Evolutionary conservation across 116 monocot genomes (phyloP), one percentile per base, ranked within the genome.

Genomic region (Phalaenopsis hybrid): DNA sequence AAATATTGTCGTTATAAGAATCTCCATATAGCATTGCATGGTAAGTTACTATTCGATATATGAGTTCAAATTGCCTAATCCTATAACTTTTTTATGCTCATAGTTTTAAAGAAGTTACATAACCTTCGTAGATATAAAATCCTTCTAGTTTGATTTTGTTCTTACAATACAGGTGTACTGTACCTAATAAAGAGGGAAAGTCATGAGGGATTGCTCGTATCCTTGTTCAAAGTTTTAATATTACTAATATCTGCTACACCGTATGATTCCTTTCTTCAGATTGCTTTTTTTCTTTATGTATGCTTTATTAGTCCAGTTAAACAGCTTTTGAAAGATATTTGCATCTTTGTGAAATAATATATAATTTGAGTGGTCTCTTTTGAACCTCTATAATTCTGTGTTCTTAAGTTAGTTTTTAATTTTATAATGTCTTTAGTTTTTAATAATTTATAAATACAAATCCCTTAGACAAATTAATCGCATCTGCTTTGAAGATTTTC

Each of bases 181-280:
- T 78, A 94, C 85, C 87, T 99, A 84, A 79, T 95, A 83, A 89
- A 91, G 77, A 80, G 86, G 73, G 94, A 99, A 88, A 86, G 82
- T 82, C 87, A 91, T 49, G 79, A 59, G 61, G 90, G 90, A 74
- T 85, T 99, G 72, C 82, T 94, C 5, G 74, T 84, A 82, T 81
- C 89, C 51, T 77, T 92, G 72, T 91, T 93, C 84, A 95, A 91
- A 87, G 83, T 92, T 79, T 86, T 99, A 55, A 50, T 88, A 63
- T 87, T 95, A 89, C 79, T 99, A 80, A 92, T 95, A 86, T 92
- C 95, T 81, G 87, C 87, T 77, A 95, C 99, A 28, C 95, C 99
- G 99, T 99, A 94, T 81, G 94, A 59, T 74, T 81, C 82, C 80
- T 44, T 74, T 69, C 52, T 67, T 65, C 6, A 77, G 10, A 48